Evolutionary conservation across 2,329 filamentous ascomycete species (phyloP), one percentile per base, ranked within the genome.

Genomic region (Chrysoporthe deuterocubensis): DNA sequence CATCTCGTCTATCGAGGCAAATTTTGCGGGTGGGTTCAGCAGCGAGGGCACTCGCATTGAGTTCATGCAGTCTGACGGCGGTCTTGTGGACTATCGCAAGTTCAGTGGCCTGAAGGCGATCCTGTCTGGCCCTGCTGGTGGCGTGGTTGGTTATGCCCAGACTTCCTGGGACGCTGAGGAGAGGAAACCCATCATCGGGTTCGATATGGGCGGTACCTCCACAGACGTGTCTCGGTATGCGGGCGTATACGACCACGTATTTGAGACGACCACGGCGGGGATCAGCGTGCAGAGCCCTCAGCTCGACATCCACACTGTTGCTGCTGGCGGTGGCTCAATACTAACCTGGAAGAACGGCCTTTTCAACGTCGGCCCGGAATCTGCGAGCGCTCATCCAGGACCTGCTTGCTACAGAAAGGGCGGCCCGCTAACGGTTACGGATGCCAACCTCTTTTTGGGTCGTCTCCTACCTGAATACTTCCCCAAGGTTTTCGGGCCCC

Each of bases 271-370:
- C 0, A 93, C 90, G 0, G 92, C 92, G 0, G 92, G 92, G 14
- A 88, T 94, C 1, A 90, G 90, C 1, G 92, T 94, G 13, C 91
- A 94, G 71, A 90, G 89, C 1, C 92, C 92, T 0, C 92, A 94
- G 74, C 84, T 94, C 1, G 92, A 94, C 72, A 94, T 95, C 75
- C 92, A 93, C 75, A 95, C 92, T 1, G 91, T 94, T 4, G 91
- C 91, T 34, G 90, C 91, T 7, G 91, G 91, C 21, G 91, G 91
- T 69, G 90, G 90, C n/a, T 90, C 87, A 1, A 83, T 89, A 9
- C 79, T 94, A 0, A 90, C 89, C 75, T 91, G 87, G 82, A 85
- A 84, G 62, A 91, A 91, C 66, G 89, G 89, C 0, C 79, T 92
- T 0, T 90, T 92, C 68, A 85, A 89, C 1, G 89, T 91, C 7